Base-by-base conservation (phyloP, 2,329 filamentous ascomycete genomes). In the Calonectria henricotiae region DNA sequence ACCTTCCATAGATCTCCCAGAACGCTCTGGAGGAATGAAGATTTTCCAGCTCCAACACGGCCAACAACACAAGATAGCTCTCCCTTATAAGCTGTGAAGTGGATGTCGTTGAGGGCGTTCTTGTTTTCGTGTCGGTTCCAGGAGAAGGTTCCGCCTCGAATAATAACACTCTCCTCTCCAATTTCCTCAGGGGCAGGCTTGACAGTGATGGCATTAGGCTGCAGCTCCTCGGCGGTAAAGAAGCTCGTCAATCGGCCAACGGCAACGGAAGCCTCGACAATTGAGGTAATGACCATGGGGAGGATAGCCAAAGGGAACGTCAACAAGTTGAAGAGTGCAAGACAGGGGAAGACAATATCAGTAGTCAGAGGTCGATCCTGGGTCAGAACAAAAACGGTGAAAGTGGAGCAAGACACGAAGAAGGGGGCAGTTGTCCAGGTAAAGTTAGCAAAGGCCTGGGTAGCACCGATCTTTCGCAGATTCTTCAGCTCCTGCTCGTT, bases 391-490 rank as follows among this genome's bases (percentile, higher is more conserved):
- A 97, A 99, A 35, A 98, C 93, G 11, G 94, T 92, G 79, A 99
- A 99, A 0, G 96, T 99, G 11, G 94, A 94, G 85, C 96, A 99
- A 1, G 96, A 98, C 3, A 99, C 97, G 61, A 99, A 89, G 85
- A 99, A 99, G 2, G 96, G 97, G 1, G 96, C 98, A 0, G 95
- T 97, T 64, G 93, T 97, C 96, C 96, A 99, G 13, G 96, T 98
- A 78, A 99, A 99, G 79, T 98, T 99, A 72, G 96, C 95, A 80
- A 98, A 89, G 2, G 96, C 94, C 82, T 98, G 95, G 2, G 95
- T 94, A 25, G 95, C 96, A 71, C 96, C 96, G 76, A 99, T 99
- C 83, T 96, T 98, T 73, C 96, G 93, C 67, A 99, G 88, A 30
- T 97, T 99, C 85, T 96, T 96, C 66, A 99, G 86, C 83, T 99